phyloP scores from a whole-genome alignment of 1,284 basidiomycete genomes.

The Irpex lacteus region DNA sequence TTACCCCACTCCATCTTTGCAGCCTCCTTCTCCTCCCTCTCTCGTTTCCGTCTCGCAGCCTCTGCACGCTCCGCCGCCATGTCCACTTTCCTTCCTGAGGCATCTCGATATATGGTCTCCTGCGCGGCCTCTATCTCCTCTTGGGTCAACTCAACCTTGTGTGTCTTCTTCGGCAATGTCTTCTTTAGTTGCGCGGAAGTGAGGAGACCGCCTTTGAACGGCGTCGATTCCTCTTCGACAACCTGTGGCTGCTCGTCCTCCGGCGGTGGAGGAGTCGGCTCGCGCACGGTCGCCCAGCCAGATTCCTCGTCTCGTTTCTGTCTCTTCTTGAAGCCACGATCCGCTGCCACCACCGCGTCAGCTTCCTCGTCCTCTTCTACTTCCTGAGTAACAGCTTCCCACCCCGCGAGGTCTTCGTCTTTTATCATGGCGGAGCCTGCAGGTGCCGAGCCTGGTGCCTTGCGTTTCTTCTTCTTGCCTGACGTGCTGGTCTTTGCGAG shows the following conservation, averaged over 20 bases:
- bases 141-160: constrained; percentile 29
- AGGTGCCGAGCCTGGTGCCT: constrained; percentile 36
- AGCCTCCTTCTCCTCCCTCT: constrained; percentile 80
- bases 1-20: constrained; percentile 97
- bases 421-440: constrained; percentile 40
- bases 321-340: constrained; percentile 77
- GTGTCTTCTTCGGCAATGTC: constrained; percentile 41
- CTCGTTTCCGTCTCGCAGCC: constrained; percentile 73
- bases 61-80: constrained; percentile 82
- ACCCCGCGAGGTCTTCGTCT: constrained; percentile 67
- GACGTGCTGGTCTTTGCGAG: constrained; percentile 54
- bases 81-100: constrained; percentile 86
- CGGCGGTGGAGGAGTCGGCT: constrained; percentile 49
- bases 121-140: constrained; percentile 66
- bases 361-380: constrained; percentile 42
- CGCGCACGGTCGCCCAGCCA: constrained; percentile 57
- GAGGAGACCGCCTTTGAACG: constrained; percentile 75
- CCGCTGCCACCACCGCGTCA: constrained; percentile 64
- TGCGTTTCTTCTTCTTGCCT: constrained; percentile 75
- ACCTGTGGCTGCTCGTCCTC: constrained; percentile 71
- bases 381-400: constrained; percentile 42
- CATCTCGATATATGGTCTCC: constrained; percentile 94
- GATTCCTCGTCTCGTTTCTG: constrained; percentile 44
- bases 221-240: constrained; percentile 37
- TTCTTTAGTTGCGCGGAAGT: constrained; percentile 63